These are phyloP conservation scores for Auricularia sp. DNA, from an alignment of 768 basidiomycete genomes.

Conservation along the genomic window DNA sequence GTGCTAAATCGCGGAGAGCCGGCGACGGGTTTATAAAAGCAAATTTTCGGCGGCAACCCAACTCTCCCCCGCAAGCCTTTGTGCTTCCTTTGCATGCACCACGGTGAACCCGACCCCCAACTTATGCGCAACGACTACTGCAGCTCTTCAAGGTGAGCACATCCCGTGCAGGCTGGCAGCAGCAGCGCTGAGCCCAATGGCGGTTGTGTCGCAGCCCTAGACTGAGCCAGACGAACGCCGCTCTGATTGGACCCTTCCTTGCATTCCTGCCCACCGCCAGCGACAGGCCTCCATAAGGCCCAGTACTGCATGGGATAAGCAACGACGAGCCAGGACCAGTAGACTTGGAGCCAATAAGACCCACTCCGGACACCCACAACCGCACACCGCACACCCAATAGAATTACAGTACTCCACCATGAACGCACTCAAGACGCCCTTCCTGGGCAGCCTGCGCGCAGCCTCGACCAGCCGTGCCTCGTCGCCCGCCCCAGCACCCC, in stretches of 20 bases:
- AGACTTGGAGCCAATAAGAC: too few relatives aligned
- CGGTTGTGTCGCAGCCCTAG: neutral
- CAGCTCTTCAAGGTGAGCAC: neutral
- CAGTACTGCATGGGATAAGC: conserved; percentile 8
- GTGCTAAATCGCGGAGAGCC: neutral
- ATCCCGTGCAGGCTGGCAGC: neutral
- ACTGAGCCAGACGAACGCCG: conserved; percentile 10
- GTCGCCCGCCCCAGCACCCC: conserved; percentile 40
- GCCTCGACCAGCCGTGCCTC: conserved; percentile 44
- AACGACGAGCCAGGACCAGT: neutral
- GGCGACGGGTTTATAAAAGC: neutral
- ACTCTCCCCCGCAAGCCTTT: neutral
- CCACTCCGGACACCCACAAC: conserved; percentile 10
- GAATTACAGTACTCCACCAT: conserved; percentile 28
- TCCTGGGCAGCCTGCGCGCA: conserved; percentile 41
- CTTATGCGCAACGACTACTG: neutral
- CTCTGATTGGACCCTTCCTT: conserved; percentile 50
- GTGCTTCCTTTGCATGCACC: neutral
- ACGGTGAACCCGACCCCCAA: neutral
- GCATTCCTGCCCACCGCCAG: conserved; percentile 49
- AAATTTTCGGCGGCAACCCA: neutral
- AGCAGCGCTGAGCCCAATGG: neutral
- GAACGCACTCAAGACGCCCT: conserved; percentile 57
- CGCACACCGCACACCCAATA: conserved; percentile 6
- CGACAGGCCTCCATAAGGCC: conserved; percentile 66